phyloP scores from a whole-genome alignment of 2,329 filamentous ascomycete genomes.

The Zopfia rhizophila region DNA sequence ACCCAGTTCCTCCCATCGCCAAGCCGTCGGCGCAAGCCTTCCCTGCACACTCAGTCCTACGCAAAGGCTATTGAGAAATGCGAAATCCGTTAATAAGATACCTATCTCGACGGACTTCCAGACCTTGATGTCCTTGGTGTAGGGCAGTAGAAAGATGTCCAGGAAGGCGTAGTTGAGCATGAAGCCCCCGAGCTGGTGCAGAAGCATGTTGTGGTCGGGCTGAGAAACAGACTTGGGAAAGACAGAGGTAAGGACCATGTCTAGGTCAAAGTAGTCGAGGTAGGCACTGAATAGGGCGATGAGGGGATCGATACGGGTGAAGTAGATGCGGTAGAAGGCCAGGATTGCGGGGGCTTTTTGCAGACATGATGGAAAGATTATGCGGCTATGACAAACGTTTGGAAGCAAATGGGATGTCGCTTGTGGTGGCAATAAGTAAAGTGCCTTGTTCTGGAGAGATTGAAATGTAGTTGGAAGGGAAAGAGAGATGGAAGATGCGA shows the following conservation, averaged over 20 bases:
- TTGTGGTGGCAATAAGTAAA: too few relatives aligned
- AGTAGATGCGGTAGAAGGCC: conserved; percentile 38
- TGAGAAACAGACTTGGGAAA: conserved; percentile 29
- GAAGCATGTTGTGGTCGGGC: conserved; percentile 37
- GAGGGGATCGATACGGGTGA: conserved; percentile 38
- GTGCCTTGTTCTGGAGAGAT: too few relatives aligned
- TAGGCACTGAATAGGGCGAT: conserved; percentile 39
- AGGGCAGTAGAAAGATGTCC: conserved; percentile 38
- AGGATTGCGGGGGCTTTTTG: conserved; percentile 19
- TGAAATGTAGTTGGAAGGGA: too few relatives aligned
- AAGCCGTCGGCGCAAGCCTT: conserved; percentile 23
- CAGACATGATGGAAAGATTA: too few relatives aligned
- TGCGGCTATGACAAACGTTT: too few relatives aligned
- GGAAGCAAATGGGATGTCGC: too few relatives aligned
- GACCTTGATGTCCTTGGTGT: conserved; percentile 31
- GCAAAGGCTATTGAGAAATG: conserved; percentile 32
- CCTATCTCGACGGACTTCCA: conserved; percentile 36
- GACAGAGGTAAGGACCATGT: conserved; percentile 31
- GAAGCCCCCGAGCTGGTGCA: conserved; percentile 36
- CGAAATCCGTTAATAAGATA: conserved; percentile 32
- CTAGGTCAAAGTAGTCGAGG: conserved; percentile 38
- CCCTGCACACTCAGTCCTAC: conserved; percentile 27
- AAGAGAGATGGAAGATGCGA: too few relatives aligned
- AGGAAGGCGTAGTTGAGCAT: conserved; percentile 41
- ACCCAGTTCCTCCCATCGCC: conserved; percentile 41